These are phyloP conservation scores for Avicennia marina DNA, from an alignment of 257 asterid species.

Conservation along the genomic window DNA sequence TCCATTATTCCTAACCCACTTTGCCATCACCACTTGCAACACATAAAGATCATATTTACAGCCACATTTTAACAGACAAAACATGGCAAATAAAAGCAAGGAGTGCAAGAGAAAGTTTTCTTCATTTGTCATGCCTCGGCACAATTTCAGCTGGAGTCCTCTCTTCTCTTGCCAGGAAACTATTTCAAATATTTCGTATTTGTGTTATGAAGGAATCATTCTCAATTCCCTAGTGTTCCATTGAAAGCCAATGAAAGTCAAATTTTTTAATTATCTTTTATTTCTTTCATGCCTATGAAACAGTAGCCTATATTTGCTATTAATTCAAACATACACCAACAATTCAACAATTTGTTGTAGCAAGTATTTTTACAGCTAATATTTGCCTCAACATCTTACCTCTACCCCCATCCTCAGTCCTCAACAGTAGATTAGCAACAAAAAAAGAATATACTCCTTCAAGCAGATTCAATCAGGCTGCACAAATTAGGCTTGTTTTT, in stretches of 20 bases:
- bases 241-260: background rate
- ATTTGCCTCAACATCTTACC: conserved; percentile 2
- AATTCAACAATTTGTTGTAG: background rate
- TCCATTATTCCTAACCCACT: too few species aligned
- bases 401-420: background rate
- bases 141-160: background rate
- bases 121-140: too few species aligned
- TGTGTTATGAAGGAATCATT: background rate
- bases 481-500: background rate
- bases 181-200: background rate
- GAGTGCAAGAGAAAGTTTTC: background rate
- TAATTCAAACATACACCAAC: background rate
- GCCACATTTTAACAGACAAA: too few species aligned
- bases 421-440: background rate
- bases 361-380: background rate
- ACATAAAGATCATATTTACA: too few species aligned
- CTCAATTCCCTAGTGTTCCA: background rate
- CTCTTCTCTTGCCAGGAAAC: background rate
- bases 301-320: background rate
- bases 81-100: background rate
- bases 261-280: background rate
- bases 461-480: background rate
- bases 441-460: background rate
- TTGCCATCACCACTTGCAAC: too few species aligned
- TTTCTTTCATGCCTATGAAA: background rate